A percentile compares a stretch with the other conserved stretches of the same genome.
phyloP scores from a whole-genome alignment of 345 rosid genomes.

The Hirschfeldia incana region DNA sequence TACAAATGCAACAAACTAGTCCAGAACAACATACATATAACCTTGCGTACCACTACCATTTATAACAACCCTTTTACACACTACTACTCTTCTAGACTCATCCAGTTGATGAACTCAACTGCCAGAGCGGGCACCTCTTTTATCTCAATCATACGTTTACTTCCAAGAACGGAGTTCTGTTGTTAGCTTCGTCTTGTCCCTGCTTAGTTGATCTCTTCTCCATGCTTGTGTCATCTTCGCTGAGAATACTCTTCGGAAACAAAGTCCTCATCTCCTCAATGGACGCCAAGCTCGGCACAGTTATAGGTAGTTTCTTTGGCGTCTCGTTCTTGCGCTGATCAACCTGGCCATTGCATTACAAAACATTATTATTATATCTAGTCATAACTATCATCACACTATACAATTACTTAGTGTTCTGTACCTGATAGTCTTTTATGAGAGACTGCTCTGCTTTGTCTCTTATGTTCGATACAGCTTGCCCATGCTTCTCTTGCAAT shows the following conservation, averaged over 20 bases:
- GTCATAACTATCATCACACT: not conserved
- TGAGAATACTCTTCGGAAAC: conserved; percentile 9
- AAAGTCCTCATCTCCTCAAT: conserved; percentile 67
- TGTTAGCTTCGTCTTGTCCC: conserved; percentile 53
- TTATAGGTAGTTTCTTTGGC: conserved; percentile 54
- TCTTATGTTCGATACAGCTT: conserved; percentile 54
- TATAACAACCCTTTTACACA: not conserved
- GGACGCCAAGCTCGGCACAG: conserved; percentile 68
- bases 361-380: not conserved
- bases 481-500: conserved; percentile 61
- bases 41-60: not conserved
- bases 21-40: conserved; percentile 5
- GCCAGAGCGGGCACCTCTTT: not conserved
- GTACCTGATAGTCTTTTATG: conserved; percentile 74
- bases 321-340: conserved; percentile 50
- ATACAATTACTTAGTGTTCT: not conserved
- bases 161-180: conserved; percentile 68
- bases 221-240: conserved; percentile 28
- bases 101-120: conserved; percentile 22
- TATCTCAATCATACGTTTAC: conserved; percentile 46
- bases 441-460: conserved; percentile 68
- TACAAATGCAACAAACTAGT: not conserved
- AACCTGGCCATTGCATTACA: conserved; percentile 46
- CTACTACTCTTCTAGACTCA: conserved; percentile 14
- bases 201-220: conserved; percentile 32